A percentile compares a stretch with the other conserved stretches of the same genome.
These are phyloP conservation scores for Skeletonema marinoi DNA, from an alignment of 108 stramenopile species.

Conservation along the genomic window DNA sequence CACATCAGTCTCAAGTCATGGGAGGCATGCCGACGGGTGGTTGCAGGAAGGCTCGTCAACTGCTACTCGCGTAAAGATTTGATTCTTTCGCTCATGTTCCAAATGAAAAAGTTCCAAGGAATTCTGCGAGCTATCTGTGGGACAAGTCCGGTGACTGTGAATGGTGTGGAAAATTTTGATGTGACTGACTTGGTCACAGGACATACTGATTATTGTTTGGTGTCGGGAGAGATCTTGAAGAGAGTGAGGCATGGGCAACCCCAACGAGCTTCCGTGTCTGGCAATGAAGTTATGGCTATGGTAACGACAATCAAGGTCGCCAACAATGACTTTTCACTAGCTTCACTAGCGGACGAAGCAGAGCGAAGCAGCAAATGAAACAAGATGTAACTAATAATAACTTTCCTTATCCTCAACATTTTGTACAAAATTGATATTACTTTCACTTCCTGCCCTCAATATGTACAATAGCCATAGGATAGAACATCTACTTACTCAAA, in stretches of 20 bases:
- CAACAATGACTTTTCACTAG: conserved; percentile 13
- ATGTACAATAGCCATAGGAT: no score
- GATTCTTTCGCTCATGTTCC: conserved; percentile 91
- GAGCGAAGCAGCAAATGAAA: neutral
- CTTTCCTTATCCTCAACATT: neutral
- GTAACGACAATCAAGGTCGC: conserved; percentile 35
- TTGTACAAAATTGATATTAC: no score
- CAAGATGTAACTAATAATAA: neutral
- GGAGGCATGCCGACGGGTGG: conserved; percentile 82
- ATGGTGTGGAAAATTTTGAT: conserved; percentile 84
- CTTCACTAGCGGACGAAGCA: conserved; percentile 27
- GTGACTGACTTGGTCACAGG: conserved; percentile 68
- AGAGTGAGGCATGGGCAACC: conserved; percentile 69
- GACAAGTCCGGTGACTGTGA: conserved; percentile 65
- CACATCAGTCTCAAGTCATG: conserved; percentile 83
- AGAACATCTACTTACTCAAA: no score
- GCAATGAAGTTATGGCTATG: conserved; percentile 30
- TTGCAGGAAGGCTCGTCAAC: conserved; percentile 93
- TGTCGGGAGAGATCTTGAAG: conserved; percentile 70
- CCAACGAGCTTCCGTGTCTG: conserved; percentile 29
- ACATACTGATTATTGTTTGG: conserved; percentile 76
- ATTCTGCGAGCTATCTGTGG: conserved; percentile 82
- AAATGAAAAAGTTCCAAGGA: conserved; percentile 79
- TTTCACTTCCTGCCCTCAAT: no score
- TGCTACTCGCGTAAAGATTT: conserved; percentile 90